Evolutionary conservation across 805 yeast genomes (phyloP).

Genomic region (Myxozyma monticola): DNA sequence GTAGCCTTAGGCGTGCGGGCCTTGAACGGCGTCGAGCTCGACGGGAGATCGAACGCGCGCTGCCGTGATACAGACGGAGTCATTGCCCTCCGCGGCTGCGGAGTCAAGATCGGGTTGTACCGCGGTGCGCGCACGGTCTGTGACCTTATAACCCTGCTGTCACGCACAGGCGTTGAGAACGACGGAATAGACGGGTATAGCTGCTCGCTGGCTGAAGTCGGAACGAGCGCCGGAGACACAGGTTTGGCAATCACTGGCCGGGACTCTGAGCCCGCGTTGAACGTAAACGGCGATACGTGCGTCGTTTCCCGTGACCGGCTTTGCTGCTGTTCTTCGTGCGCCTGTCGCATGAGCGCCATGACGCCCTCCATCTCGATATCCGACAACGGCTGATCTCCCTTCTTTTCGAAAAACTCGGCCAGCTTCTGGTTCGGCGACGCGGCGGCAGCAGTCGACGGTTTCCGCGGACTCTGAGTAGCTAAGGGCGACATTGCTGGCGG

Average conservation of each 20-base stretch:
- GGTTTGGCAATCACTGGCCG: neutral
- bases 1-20: constrained; percentile 38
- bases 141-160: constrained; percentile 7
- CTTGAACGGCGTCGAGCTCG: constrained; percentile 35
- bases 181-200: constrained; percentile 22
- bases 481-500: neutral
- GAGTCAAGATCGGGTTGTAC: constrained; percentile 27
- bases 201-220: constrained; percentile 9
- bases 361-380: constrained; percentile 84
- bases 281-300: too few relatives aligned
- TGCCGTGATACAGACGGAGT: constrained; percentile 6
- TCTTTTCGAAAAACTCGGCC: constrained; percentile 67
- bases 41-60: constrained; percentile 12
- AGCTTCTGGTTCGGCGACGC: constrained; percentile 57
- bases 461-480: neutral
- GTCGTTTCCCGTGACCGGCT: too few relatives aligned
- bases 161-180: constrained; percentile 20
- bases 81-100: constrained; percentile 19
- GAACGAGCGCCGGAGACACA: constrained; percentile 23
- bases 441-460: constrained; percentile 3
- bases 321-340: constrained; percentile 36
- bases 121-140: constrained; percentile 27
- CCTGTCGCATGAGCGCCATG: constrained; percentile 52
- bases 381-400: constrained; percentile 72
- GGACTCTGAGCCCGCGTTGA: neutral